Evolutionary conservation across 306 rosid genomes (phyloP), one percentile per base, ranked within the genome.

Genomic region (Nissolia schottii): DNA sequence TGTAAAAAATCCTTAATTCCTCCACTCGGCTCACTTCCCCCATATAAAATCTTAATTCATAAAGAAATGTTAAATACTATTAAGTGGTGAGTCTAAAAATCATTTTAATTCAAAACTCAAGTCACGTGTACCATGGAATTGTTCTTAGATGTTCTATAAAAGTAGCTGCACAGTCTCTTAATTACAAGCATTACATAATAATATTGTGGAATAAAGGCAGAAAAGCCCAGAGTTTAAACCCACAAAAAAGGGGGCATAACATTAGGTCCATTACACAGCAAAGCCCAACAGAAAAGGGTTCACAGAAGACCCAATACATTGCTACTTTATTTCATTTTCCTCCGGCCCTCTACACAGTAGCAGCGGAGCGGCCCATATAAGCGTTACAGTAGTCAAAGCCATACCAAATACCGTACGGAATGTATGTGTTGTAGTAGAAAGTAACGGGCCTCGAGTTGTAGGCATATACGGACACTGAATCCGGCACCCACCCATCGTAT

Each of bases 401-500:
- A 80, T 41, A 93, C 97, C 96, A 88, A 71, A 85, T n/a, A 14
- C 57, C 85, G 41, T 54, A 71, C 0, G 97, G 98, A 25, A 93
- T 83, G 7, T 28, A 82, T 19, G 83, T 12, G 38, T 85, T 75
- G 86, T 71, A 93, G 67, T 84, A 71, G 48, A 88, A 93, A 0
- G 89, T 64, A 46, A 70, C 76, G 2, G 98, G 70, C 24, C 10
- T 76, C 2, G 71, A 71, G 75, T 65, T 3, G 40, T 76, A 62
- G 2, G 90, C 82, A 32, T 31, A 74, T 25, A 90, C 84, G 40
- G 89, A 83, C 46, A 93, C 96, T 37, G 64, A 71, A 59, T 93
- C 87, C 11, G 87, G 90, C 20, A 53, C 75, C 98, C 98, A 93
- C 13, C 98, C 98, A 67, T 93, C 98, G 75, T 76, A 83, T 31